Evolutionary conservation across 257 asterid species (phyloP), one percentile per base, ranked within the genome.

Genomic region (Cordia subcordata): DNA sequence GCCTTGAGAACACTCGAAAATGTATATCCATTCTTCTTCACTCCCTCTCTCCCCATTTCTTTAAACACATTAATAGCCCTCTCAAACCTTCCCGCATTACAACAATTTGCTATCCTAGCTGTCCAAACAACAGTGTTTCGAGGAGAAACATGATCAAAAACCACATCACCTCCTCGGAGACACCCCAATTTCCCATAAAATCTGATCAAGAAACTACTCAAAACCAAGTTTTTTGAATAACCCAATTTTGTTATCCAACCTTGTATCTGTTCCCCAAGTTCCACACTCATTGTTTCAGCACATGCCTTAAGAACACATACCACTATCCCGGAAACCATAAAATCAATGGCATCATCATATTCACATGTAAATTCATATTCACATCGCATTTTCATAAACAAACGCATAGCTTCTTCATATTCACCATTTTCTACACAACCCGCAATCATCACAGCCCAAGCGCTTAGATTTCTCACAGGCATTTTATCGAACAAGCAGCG

Each of bases 231-330:
- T 58, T 55, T 67, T 5, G 72, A 77, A 60, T 45, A 73, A 11
- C 93, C 94, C 82, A 78, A 59, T 68, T 79, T 86, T 71, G 79
- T 57, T 65, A 79, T 65, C 96, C 87, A 82, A 14, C 85, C 81
- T 55, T 86, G 97, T 59, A 82, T 68, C 64, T 90, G 93, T 75
- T 49, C 72, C 70, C 97, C 96, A 42, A 79, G 57, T 63, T 78
- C 86, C 18, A 83, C 72, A 18, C 81, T 72, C 79, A 32, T 54
- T 2, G 65, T 49, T 21, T 42, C 53, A 10, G 72, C 65, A 63
- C 96, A 85, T 59, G 94, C 83, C 72, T 75, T 82, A 12, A 86
- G 83, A 33, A 74, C 85, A 69, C 85, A 85, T 8, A 75, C 72
- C 44, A 87, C 72, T 21, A 85, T 77, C 63, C 92, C 94, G 11